phyloP scores from a whole-genome alignment of 306 rosid genomes.

The Quercus robur region DNA sequence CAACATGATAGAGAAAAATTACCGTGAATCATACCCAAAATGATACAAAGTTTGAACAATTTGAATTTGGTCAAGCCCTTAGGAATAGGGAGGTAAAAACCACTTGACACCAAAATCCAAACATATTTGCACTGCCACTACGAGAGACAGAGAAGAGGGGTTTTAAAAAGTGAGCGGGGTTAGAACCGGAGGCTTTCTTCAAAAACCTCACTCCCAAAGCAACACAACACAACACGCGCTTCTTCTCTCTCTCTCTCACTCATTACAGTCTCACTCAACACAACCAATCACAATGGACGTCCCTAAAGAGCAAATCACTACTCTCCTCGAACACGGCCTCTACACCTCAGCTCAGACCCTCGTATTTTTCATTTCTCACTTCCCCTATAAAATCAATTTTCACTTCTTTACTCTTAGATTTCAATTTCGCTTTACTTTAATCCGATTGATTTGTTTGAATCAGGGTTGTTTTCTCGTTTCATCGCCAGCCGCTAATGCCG shows the following conservation, averaged over 20 bases:
- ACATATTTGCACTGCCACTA: neutral
- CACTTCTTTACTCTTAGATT: neutral
- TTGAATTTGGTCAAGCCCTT: no score
- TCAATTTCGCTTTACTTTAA: neutral
- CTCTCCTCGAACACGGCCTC: conserved; percentile 88
- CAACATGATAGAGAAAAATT: no score
- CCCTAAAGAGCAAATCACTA: conserved; percentile 87
- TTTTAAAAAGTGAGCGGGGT: neutral
- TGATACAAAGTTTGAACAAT: no score
- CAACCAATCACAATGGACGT: conserved; percentile 57
- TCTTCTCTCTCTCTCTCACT: neutral
- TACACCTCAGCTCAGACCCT: conserved; percentile 93
- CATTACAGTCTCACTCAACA: conserved; percentile 13
- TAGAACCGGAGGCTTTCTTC: neutral
- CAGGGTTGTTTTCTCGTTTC: conserved; percentile 97
- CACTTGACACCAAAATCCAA: no score
- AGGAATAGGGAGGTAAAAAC: no score
- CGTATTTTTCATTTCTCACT: conserved; percentile 28
- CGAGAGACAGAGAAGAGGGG: neutral
- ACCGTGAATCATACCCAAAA: no score
- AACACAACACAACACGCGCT: no score
- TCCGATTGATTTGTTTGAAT: neutral
- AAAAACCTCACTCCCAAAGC: neutral
- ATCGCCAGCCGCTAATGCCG: conserved; percentile 82
- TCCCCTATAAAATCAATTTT: no score